Evolutionary conservation across 805 yeast genomes (phyloP), one percentile per base, ranked within the genome.

Genomic region (Tetrapisispora iriomotensis): DNA sequence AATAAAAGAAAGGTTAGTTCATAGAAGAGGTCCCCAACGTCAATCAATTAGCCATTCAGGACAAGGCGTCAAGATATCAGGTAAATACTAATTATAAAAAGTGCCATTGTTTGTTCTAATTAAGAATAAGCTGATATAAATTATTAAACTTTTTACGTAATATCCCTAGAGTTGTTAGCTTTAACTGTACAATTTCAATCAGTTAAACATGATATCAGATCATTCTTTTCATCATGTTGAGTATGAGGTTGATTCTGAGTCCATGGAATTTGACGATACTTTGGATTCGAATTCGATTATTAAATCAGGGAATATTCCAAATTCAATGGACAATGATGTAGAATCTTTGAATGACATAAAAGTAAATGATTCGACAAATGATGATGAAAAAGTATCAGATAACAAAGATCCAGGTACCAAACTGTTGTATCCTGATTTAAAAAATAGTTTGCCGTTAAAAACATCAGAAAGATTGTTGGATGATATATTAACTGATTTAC

Each of bases 401-500:
- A 41, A 34, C 9, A 24, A 39, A 14, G 62, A 59, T 36, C 49
- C 46, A 38, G 64, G 64, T 12, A 54, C 46, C 22, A 41, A 42
- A 8, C 31, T 55, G 7, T 33, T 60, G 38, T 60, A 60, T 33
- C 50, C 55, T 12, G 38, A 48, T 31, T 32, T 47, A 17, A 28
- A 40, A 14, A 34, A 29, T 3, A 29, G 31, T 7, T 52, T 49
- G 29, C 62, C 62, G 5, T 74, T 75, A 60, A 82, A 82, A 49
- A 80, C 90, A 0, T 59, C 79, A 6, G 82, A 82, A 49, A 64
- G 90, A 39, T 64, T 82, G 17, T 48, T 81, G 18, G 86, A 79
- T 53, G 90, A 82, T 50, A 52, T 82, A 23, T 62, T 71, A 38
- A 68, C 65, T 23, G 73, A 68, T 42, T 53, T 70, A 8, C 45